Base-by-base conservation (phyloP, 345 rosid species). In the Triadica sebifera region DNA sequence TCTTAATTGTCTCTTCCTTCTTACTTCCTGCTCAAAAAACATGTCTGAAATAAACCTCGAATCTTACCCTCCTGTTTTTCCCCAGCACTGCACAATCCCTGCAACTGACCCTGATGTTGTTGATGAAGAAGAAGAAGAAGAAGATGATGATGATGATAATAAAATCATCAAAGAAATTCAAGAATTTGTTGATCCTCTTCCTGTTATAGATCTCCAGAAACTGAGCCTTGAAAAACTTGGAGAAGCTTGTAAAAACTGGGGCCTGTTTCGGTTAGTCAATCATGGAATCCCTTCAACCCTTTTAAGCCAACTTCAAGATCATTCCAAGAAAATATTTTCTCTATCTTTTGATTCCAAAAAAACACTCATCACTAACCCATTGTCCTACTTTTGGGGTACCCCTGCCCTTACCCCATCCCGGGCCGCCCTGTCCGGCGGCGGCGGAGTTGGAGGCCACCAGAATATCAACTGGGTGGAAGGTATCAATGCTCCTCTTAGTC, bases 381-480 rank as follows among this genome's bases (percentile, higher is more conserved):
- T 88, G 65, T 90, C 96, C 41, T 91, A 93, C 79, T 91, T 90
- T 41, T 90, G 92, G 90, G 98, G 97, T 52, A 89, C 92, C 25
- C 90, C 94, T 34, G 89, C 84, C 37, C 80, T 93, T 0, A 87
- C 88, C 24, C 85, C 82, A 5, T 82, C 92, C 0, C 96, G 98
- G 37, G 68, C 80, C 63, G 88, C 91, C 75, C 63, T 91, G 0
- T 43, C 69, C 12, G 77, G 77, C 22, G 83, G 78, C 13, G 77
- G 77, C 17, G 82, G 78, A 29, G 34, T 2, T 29, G 34, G 34
- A 29, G 34, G 34, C n/a, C 20, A 75, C 71, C 79, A 64, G 38
- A 78, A 79, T 8, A 66, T 87, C 69, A 85, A 84, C 51, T 81
- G 89, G 92, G 76, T 94, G 20, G 96, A 94, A 82, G 97, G 93